Evolutionary conservation across 257 asterid species (phyloP).

Genomic region (Petrea volubilis): DNA sequence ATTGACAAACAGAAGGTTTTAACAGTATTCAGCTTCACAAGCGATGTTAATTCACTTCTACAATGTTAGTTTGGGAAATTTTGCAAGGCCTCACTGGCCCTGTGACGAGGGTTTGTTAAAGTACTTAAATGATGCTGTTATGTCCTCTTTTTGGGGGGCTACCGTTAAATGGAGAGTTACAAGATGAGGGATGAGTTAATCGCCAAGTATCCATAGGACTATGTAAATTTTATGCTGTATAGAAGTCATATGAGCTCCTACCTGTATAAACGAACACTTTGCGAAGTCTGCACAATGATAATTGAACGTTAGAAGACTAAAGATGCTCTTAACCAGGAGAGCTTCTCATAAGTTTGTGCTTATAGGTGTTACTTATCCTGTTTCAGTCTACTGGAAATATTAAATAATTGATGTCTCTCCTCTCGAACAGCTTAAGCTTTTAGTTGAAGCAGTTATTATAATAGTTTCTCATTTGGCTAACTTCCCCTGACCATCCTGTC

Average conservation of each 20-base stretch:
- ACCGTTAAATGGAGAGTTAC: neutral
- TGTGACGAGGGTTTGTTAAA: neutral
- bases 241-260: neutral
- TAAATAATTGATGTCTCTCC: too few species aligned
- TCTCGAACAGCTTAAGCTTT: too few species aligned
- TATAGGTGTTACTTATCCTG: neutral
- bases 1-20: neutral
- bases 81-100: neutral
- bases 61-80: neutral
- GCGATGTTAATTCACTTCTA: neutral
- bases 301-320: neutral
- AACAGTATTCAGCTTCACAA: neutral
- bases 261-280: neutral
- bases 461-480: conserved; percentile 3
- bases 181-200: neutral
- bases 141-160: neutral
- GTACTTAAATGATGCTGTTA: neutral
- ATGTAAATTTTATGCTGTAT: neutral
- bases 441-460: too few species aligned
- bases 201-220: neutral
- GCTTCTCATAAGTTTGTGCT: neutral
- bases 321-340: neutral
- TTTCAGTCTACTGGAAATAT: neutral
- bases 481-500: neutral
- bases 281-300: neutral